These are phyloP conservation scores for Coemansia sp. DNA, from an alignment of 192 early-diverging fungal genomes.

Conservation along the genomic window DNA sequence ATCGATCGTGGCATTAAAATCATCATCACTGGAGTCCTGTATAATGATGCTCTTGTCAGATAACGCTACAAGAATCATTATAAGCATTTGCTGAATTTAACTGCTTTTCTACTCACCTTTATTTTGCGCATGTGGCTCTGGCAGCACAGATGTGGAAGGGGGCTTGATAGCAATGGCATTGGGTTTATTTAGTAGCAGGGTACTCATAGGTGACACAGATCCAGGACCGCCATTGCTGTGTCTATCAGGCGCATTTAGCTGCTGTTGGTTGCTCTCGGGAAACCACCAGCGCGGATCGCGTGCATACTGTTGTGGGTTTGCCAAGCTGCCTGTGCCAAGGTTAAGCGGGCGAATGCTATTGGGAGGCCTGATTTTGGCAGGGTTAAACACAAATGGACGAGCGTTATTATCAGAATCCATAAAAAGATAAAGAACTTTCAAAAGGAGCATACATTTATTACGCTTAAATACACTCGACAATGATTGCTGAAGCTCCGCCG, in stretches of 20 bases:
- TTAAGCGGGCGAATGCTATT: constrained; percentile 35
- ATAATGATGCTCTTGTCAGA: constrained; percentile 20
- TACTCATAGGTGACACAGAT: no score
- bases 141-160: no score
- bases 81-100: no score
- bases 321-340: not conserved
- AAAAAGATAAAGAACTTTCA: not conserved
- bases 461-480: constrained; percentile 62
- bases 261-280: no score
- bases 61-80: not conserved
- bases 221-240: no score
- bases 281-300: no score
- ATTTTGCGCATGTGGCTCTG: no score
- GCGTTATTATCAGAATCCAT: constrained; percentile 7
- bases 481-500: constrained; percentile 87
- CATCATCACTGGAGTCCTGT: constrained; percentile 28
- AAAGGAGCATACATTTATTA: not conserved
- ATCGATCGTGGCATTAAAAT: constrained; percentile 14
- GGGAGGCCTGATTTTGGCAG: constrained; percentile 25
- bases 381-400: constrained; percentile 38
- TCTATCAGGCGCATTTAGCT: no score
- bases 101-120: no score
- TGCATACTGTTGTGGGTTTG: no score
- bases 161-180: no score
- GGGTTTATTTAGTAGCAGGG: no score